Base-by-base conservation (phyloP, 805 yeast genomes). In the Starmerella khaoyaiensis region DNA sequence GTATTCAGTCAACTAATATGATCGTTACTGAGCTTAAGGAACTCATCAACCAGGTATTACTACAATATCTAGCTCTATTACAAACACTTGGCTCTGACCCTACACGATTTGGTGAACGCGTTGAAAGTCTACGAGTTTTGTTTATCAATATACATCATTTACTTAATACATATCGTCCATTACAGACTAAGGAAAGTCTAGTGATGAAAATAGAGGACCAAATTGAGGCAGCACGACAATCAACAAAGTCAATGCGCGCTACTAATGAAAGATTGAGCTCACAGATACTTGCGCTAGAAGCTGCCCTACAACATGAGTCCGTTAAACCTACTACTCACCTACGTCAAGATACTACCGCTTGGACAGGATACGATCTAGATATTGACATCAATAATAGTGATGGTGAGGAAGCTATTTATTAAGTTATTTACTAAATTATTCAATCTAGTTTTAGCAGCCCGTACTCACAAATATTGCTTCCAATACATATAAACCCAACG, bases 61-160 rank as follows among this genome's bases (percentile, higher is more conserved):
- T 84, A 47, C 82, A 81, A 53, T 87, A 79, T 49, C 60, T 90
- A 5, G 94, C 84, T 48, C 67, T 90, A 18, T 69, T 82, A 9
- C 94, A 94, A 3, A 63, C 81, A 6, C 65, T 86, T 57, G 66
- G 80, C 4, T 68, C 75, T 9, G 73, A 79, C 41, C 96, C 98
- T 1, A 68, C 69, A 17, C 62, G 70, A 41, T 72, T 67, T 45
- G 68, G 68, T 2, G 56, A 59, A 5, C 79, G 82, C 50, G 71
- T 84, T 20, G 94, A 84, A 46, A 74, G 82, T 46, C 72, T 90
- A 26, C 71, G 93, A 45, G 68, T 78, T 11, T 74, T 87, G 9
- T 62, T 90, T 36, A 78, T 87, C 53, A 90, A 90, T 53, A 75
- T 90, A 46, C 96, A 90, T 55, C 97, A 90, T 56, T 62, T 90